Conservation (phyloP, 2,329 filamentous ascomycete species). For the Penicillium sp. region DNA sequence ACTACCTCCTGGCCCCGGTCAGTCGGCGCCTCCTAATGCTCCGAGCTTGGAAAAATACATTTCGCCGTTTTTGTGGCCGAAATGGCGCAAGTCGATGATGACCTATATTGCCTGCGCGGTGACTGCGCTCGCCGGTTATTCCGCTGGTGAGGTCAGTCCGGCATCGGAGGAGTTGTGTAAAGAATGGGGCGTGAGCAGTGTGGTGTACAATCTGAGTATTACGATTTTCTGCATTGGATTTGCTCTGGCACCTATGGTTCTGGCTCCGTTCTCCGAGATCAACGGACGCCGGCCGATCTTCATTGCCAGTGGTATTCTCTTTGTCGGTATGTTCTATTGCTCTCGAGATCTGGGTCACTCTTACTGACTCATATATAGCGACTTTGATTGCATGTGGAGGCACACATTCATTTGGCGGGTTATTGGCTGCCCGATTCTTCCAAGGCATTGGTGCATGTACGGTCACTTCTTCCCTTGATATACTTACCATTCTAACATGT, state of each 20-base stretch:
- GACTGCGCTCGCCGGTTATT: slow-evolving; percentile 74
- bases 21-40: slow-evolving; percentile 50
- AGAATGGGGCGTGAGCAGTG: slow-evolving; percentile 63
- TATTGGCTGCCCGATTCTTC: slow-evolving; percentile 73
- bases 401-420: slow-evolving; percentile 66
- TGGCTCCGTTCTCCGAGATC: slow-evolving; percentile 85
- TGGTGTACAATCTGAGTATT: slow-evolving; percentile 71
- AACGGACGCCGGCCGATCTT: slow-evolving; percentile 85
- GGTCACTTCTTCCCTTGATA: slow-evolving; percentile 27
- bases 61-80: slow-evolving; percentile 73
- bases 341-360: background rate
- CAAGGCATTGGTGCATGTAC: slow-evolving; percentile 72
- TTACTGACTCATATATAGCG: slow-evolving; percentile 9
- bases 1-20: slow-evolving; percentile 27
- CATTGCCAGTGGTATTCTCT: slow-evolving; percentile 68
- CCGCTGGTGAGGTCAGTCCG: slow-evolving; percentile 76
- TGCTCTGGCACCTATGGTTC: slow-evolving; percentile 77
- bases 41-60: slow-evolving; percentile 66
- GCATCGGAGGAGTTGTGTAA: slow-evolving; percentile 62
- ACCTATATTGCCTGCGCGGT: slow-evolving; percentile 73
- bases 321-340: slow-evolving; percentile 47
- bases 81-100: slow-evolving; percentile 65
- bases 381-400: slow-evolving; percentile 63
- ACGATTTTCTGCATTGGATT: slow-evolving; percentile 82
- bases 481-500: background rate